These are phyloP conservation scores for Beauveria rudraprayagi DNA, from an alignment of 2,329 filamentous ascomycete genomes.

Conservation along the genomic window DNA sequence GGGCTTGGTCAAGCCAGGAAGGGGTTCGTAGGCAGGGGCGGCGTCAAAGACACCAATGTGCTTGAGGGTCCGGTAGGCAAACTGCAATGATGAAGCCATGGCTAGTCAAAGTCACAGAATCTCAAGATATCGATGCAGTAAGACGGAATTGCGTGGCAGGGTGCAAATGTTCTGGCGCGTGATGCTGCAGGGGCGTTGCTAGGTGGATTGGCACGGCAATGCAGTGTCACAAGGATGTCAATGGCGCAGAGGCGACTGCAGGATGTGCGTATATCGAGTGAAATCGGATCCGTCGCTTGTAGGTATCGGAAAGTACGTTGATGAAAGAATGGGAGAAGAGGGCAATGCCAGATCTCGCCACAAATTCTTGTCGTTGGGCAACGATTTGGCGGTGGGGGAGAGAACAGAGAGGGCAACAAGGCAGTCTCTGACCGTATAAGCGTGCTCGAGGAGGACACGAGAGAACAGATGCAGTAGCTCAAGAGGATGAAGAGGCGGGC, in stretches of 20 bases:
- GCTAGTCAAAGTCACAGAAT: constrained; percentile 80
- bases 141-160: constrained; percentile 16
- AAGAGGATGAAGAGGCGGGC: constrained; percentile 14
- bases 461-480: constrained; percentile 10
- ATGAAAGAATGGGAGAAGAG: constrained; percentile 1
- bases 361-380: constrained; percentile 3
- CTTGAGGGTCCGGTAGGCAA: constrained; percentile 96
- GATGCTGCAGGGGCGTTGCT: constrained; percentile 10
- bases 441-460: constrained; percentile 7
- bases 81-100: constrained; percentile 90
- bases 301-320: constrained; percentile 4
- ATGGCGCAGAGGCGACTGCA: constrained; percentile 3
- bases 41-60: constrained; percentile 90
- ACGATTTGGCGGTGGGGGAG: constrained; percentile 10
- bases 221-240: constrained; percentile 3
- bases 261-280: constrained; percentile 5
- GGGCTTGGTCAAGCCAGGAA: constrained; percentile 77
- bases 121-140: constrained; percentile 17
- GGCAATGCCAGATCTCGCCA: constrained; percentile 5
- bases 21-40: constrained; percentile 75
- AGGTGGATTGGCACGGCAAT: not conserved
- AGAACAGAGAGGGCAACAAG: constrained; percentile 7
- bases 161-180: constrained; percentile 11
- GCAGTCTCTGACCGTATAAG: constrained; percentile 9
- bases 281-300: constrained; percentile 4